These are phyloP conservation scores for Dryadomyces quercus-mongolicae DNA, from an alignment of 2,329 filamentous ascomycete species.

Conservation along the genomic window DNA sequence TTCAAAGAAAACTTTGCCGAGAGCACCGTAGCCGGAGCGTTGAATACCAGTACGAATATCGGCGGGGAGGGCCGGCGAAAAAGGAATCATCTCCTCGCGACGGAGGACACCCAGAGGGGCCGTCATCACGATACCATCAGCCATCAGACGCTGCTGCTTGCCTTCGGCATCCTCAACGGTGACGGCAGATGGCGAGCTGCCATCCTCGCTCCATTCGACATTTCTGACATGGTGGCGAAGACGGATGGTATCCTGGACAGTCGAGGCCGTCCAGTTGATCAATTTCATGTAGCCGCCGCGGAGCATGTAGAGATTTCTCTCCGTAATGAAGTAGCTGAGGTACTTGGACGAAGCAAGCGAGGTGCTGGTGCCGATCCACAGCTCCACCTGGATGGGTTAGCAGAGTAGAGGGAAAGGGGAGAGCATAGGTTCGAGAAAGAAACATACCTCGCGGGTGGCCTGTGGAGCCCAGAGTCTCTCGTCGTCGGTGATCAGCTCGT, in stretches of 20 bases:
- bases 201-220: constrained; percentile 3
- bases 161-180: not conserved
- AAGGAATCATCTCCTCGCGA: not conserved
- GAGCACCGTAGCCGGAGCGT: not conserved
- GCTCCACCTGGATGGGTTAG: not conserved
- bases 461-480: constrained; percentile 2
- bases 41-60: not conserved
- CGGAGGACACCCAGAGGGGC: constrained; percentile 1
- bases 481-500: constrained; percentile 3
- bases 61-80: not conserved
- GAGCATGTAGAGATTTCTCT: constrained; percentile 3
- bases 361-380: constrained; percentile 3
- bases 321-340: constrained; percentile 3
- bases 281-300: constrained; percentile 2
- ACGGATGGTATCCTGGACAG: not conserved
- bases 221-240: constrained; percentile 1
- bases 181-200: not conserved
- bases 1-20: constrained; percentile 5
- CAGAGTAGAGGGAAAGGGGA: not conserved
- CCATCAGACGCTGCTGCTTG: not conserved
- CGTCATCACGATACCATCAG: constrained; percentile 1
- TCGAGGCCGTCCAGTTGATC: not conserved
- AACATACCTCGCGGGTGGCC: not conserved
- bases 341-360: not conserved
- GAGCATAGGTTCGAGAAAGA: not conserved